Evolutionary conservation across 1,139 yeast genomes (phyloP).

Genomic region (Blastobotrys apis): DNA sequence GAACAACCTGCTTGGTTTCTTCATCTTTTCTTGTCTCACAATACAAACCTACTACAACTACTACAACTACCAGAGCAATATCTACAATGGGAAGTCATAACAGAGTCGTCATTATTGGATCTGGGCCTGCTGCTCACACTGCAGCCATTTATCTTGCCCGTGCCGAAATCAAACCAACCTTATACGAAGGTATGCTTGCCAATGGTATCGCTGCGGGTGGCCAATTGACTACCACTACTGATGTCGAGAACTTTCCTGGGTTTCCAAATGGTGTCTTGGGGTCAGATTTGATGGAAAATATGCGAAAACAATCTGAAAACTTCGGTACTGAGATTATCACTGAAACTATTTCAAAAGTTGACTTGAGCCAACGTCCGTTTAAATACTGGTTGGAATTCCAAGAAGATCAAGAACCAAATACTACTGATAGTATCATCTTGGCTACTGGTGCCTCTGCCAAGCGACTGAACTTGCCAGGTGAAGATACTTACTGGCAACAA

Average conservation of each 20-base stretch:
- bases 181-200: constrained; percentile 95
- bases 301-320: constrained; percentile 80
- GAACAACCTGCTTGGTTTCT: too few relatives aligned
- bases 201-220: constrained; percentile 99
- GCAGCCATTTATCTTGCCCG: constrained; percentile 96
- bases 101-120: constrained; percentile 88
- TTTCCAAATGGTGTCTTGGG: constrained; percentile 95
- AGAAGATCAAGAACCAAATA: constrained; percentile 75
- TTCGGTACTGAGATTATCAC: constrained; percentile 94
- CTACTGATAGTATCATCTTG: constrained; percentile 85
- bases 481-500: constrained; percentile 96
- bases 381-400: constrained; percentile 95
- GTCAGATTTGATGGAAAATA: constrained; percentile 80
- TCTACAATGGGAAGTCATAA: constrained; percentile 51
- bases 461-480: constrained; percentile 92
- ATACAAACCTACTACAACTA: too few relatives aligned
- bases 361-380: constrained; percentile 80
- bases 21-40: too few relatives aligned
- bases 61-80: constrained; percentile 6
- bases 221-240: constrained; percentile 96
- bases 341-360: constrained; percentile 90
- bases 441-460: constrained; percentile 98
- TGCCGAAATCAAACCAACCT: constrained; percentile 90
- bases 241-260: constrained; percentile 93
- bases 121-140: constrained; percentile 99